A percentile compares a stretch with the other conserved stretches of the same genome.
These are phyloP conservation scores for Hyphodiscus sp. DNA, from an alignment of 2,329 filamentous ascomycete species.

Conservation along the genomic window DNA sequence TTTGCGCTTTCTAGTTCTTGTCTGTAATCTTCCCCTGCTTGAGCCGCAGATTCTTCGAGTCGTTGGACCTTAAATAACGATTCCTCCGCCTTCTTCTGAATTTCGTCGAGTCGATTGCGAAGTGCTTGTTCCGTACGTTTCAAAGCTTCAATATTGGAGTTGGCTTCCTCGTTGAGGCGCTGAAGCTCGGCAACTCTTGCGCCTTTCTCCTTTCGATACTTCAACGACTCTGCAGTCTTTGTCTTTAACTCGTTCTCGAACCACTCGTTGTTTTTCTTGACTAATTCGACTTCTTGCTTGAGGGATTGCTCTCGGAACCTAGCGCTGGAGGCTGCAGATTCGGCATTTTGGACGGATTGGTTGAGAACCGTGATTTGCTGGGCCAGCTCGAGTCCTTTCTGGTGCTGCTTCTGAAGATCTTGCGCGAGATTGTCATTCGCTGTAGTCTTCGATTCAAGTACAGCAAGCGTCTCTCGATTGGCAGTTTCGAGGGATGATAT, in stretches of 20 bases:
- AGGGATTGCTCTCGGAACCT: constrained; percentile 88
- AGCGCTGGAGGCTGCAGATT: constrained; percentile 70
- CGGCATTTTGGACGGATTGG: constrained; percentile 75
- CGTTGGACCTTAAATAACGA: constrained; percentile 75
- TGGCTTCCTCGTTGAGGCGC: constrained; percentile 79
- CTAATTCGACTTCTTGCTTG: constrained; percentile 82
- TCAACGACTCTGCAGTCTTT: constrained; percentile 78
- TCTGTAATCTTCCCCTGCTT: constrained; percentile 79
- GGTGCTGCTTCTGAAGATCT: constrained; percentile 82
- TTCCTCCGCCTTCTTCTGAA: constrained; percentile 83
- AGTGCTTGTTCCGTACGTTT: constrained; percentile 75
- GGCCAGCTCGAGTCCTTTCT: constrained; percentile 76
- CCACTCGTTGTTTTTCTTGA: constrained; percentile 89
- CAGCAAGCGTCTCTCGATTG: constrained; percentile 81
- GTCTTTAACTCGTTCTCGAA: constrained; percentile 87
- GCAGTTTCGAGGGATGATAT: constrained; percentile 84
- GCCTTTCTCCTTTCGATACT: constrained; percentile 91
- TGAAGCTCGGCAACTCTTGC: constrained; percentile 83
- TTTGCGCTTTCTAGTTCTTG: constrained; percentile 77
- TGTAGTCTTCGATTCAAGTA: constrained; percentile 83
- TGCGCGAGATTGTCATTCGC: constrained; percentile 81
- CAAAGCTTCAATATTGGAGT: constrained; percentile 67
- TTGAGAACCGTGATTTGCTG: constrained; percentile 78
- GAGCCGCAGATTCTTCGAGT: constrained; percentile 74
- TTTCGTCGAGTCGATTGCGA: constrained; percentile 72